Base-by-base conservation (phyloP, 495 filamentous ascomycete species). In the Aspergillus haitiensis region DNA sequence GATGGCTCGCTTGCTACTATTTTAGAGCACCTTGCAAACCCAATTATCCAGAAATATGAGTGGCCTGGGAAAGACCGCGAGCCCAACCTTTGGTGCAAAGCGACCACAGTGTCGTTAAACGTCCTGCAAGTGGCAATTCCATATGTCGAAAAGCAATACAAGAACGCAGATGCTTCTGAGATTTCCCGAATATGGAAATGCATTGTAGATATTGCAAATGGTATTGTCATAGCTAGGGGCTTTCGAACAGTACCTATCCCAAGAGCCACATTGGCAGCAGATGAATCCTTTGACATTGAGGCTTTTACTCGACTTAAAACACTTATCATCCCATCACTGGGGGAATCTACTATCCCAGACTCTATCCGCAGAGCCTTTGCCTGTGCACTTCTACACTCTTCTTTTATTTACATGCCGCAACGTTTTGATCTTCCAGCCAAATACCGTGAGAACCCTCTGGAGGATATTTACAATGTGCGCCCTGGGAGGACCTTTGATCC, bases 361-460 rank as follows among this genome's bases (percentile, higher is more conserved):
- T 70, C 77, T 31, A 84, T 87, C 3, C 81, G 90, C 12, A 81
- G 81, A n/a, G 73, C 81, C 8, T 97, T 94, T 66, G 82, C 87
- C 1, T 84, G 84, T 55, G 84, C 84, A 15, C 82, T 98, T n/a
- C 92, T 97, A 73, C 76, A 81, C 51, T 89, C 83, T 16, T 97
- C 93, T 21, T 84, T 97, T 64, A 88, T 96, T 59, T 91, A 96
- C 68, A 62, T 79, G 5, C 84, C 86, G 0, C 79, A 86, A 21
- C 82, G 84, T 9, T 78, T 83, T 18, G 91, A 95, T 60, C 78
- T 85, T 31, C 74, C 86, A 12, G 59, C 50, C 16, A 57, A 75
- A 39, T 75, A 79, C 21, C 78, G 78, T 11, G 76, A 81, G 52
- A 56, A 73, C 12, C 82, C 83, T 7, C 83, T 95, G 6, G 72